Conservation (phyloP, 2,329 filamentous ascomycete species). For the Colletotrichum eremochloae region DNA sequence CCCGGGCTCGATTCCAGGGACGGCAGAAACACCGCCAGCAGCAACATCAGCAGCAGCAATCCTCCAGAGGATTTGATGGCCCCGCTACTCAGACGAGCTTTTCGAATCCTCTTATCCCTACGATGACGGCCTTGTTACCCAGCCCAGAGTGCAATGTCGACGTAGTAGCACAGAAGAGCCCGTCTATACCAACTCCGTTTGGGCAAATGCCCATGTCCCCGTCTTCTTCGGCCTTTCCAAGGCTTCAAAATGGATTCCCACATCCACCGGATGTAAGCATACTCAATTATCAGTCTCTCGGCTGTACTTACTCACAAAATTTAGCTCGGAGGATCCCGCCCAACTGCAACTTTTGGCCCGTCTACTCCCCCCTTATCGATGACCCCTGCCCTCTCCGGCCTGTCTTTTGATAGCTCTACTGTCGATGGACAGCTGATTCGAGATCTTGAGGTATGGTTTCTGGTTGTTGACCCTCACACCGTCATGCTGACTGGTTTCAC, state of each 20-base stretch:
- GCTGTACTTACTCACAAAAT: neutral
- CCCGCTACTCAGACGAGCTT: too few species aligned
- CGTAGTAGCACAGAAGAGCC: neutral
- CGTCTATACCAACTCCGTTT: neutral
- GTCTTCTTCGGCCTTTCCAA: too few species aligned
- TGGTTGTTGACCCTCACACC: neutral
- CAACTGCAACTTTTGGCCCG: neutral
- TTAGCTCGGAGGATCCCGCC: neutral
- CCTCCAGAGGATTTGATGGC: neutral
- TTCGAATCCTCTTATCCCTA: neutral
- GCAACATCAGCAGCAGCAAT: neutral
- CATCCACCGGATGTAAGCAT: neutral
- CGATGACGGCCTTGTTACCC: neutral
- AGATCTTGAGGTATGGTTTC: neutral
- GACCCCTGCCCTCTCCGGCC: neutral
- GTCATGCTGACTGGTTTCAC: neutral
- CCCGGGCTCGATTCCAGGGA: neutral
- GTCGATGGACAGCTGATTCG: too few species aligned
- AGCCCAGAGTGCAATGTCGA: neutral
- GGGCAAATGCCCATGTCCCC: neutral
- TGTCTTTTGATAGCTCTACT: too few species aligned
- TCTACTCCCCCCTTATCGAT: neutral
- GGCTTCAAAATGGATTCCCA: neutral
- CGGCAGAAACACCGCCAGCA: neutral
- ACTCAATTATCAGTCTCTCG: too few species aligned